Percentiles rank a stretch among this genome's conserved stretches.
Conservation (phyloP, 306 rosid species). For the Quercus ilex region DNA sequence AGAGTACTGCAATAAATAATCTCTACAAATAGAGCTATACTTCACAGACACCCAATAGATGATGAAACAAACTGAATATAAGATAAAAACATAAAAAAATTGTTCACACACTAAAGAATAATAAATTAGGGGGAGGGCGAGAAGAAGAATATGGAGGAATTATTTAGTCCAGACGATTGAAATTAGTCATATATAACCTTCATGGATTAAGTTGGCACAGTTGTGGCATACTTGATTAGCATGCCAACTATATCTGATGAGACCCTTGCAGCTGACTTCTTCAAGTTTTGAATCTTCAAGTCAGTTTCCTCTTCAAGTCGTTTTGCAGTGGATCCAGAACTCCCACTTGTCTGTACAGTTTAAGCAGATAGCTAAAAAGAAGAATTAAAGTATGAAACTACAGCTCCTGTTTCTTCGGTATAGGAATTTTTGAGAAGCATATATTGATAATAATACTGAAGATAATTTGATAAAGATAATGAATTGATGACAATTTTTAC, state of each 20-base stretch:
- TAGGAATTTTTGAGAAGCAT: too few relatives aligned
- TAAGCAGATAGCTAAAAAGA: background rate
- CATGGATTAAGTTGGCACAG: constrained; percentile 37
- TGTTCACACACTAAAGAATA: too few relatives aligned
- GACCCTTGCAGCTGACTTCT: constrained; percentile 43
- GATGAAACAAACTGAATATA: too few relatives aligned
- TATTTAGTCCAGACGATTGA: background rate
- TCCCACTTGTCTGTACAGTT: constrained; percentile 48
- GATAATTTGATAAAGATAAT: background rate
- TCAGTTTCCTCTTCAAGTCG: constrained; percentile 74
- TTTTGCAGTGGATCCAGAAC: constrained; percentile 56
- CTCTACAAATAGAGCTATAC: too few relatives aligned
- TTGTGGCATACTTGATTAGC: constrained; percentile 57
- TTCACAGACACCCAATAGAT: too few relatives aligned
- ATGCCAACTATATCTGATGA: constrained; percentile 51
- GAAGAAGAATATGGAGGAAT: background rate
- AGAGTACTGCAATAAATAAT: too few relatives aligned
- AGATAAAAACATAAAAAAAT: too few relatives aligned
- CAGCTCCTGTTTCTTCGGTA: too few relatives aligned
- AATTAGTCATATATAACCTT: constrained; percentile 14
- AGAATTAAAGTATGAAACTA: background rate
- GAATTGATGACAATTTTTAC: background rate
- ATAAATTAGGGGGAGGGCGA: too few relatives aligned
- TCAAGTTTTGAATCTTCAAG: constrained; percentile 41
- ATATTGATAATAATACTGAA: too few relatives aligned